Evolutionary conservation across 768 basidiomycete genomes (phyloP).

Genomic region (Pluteus cervinus): DNA sequence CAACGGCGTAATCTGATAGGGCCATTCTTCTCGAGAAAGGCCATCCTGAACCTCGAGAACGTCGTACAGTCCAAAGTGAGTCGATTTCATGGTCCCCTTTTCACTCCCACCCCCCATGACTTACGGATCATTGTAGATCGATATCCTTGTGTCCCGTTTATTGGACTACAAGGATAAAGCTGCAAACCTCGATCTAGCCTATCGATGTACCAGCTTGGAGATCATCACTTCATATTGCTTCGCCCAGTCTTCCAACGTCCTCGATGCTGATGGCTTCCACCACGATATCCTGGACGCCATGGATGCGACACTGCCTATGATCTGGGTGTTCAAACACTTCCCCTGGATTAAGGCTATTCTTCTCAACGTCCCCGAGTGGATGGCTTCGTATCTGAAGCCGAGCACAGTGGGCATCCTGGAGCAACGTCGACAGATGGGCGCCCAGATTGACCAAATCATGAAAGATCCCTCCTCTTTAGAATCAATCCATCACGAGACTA

Average conservation of each 20-base stretch:
- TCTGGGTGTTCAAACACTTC: constrained; percentile 32
- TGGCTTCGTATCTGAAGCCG: constrained; percentile 26
- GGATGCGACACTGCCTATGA: constrained; percentile 28
- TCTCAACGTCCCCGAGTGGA: constrained; percentile 24
- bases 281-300: constrained; percentile 28
- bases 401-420: constrained; percentile 29
- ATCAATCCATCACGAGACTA: constrained; percentile 27
- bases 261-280: constrained; percentile 24
- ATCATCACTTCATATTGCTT: constrained; percentile 35
- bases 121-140: constrained; percentile 17
- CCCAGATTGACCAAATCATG: constrained; percentile 28
- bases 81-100: constrained; percentile 1
- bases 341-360: constrained; percentile 24
- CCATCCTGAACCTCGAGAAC: constrained; percentile 30
- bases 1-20: constrained; percentile 28
- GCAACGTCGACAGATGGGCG: constrained; percentile 25
- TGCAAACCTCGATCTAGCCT: constrained; percentile 32
- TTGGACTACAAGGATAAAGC: constrained; percentile 18
- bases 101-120: not conserved
- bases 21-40: constrained; percentile 34
- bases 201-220: constrained; percentile 31
- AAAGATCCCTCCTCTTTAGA: constrained; percentile 24
- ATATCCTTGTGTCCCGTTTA: constrained; percentile 23
- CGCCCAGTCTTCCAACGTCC: constrained; percentile 22
- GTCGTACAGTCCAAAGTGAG: constrained; percentile 27